Percentiles rank a stretch among this genome's conserved stretches.
These are phyloP conservation scores for Jackrogersella multiformis DNA, from an alignment of 495 filamentous ascomycete genomes.

Conservation along the genomic window DNA sequence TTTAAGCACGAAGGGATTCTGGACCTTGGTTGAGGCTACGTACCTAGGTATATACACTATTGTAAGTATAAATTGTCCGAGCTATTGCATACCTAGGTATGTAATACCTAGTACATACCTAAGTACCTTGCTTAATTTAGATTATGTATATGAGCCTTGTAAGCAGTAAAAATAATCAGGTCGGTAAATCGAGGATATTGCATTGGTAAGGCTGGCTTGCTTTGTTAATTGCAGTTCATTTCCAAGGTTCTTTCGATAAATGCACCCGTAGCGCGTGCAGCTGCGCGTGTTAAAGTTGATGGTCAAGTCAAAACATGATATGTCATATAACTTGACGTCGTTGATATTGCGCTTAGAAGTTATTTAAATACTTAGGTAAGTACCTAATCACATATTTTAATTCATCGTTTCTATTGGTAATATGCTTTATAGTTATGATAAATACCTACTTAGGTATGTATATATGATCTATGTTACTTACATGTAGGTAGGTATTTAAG, in stretches of 20 bases:
- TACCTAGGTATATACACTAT: not conserved
- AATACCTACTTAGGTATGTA: not conserved
- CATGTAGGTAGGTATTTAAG: not conserved
- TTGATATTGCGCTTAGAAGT: not conserved
- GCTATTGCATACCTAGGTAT: too few relatives aligned
- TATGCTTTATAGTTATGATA: not conserved
- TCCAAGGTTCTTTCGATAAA: too few relatives aligned
- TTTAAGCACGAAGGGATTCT: too few relatives aligned
- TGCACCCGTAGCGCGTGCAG: not conserved
- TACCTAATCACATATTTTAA: too few relatives aligned
- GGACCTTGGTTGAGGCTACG: not conserved
- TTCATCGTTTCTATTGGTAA: too few relatives aligned
- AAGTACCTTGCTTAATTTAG: not conserved
- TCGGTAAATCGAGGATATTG: not conserved
- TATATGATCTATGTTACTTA: not conserved
- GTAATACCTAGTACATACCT: too few relatives aligned
- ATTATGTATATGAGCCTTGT: too few relatives aligned
- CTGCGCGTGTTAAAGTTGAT: not conserved
- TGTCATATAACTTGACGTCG: not conserved
- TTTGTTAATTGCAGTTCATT: not conserved
- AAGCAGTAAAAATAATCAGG: not conserved
- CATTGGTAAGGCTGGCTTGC: constrained; percentile 6
- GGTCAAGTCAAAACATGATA: constrained; percentile 6
- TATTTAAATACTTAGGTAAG: not conserved
- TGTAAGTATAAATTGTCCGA: constrained; percentile 2